Base-by-base conservation (phyloP, 768 basidiomycete genomes). In the Candolleomyces aberdarensis region DNA sequence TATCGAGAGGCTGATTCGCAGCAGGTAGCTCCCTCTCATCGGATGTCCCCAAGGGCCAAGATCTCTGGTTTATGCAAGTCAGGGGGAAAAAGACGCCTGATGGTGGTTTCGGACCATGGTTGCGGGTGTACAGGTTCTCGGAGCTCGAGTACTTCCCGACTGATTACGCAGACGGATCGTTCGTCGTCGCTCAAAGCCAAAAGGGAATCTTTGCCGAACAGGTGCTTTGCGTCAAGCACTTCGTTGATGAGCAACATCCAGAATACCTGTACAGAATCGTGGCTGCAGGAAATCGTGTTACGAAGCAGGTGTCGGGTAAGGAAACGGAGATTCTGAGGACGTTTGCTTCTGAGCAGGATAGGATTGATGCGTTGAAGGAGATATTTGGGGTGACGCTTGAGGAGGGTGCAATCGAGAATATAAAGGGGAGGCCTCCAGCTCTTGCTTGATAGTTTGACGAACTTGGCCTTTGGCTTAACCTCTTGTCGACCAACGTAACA, bases 281-380 rank as follows among this genome's bases (percentile, higher is more conserved):
- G 10, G 52, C 75, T 62, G 48, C 64, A 4, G 70, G 69, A 11
- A 64, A 64, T 15, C 62, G 71, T 46, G 67, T 75, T 22, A 70
- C 66, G 64, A 64, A 64, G 50, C 53, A 63, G 32, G 50, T 65
- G 22, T 6, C 8, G n/a, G 74, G 72, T 20, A 52, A 62, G 15
- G 49, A 64, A 15, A 63, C 65, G 14, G 68, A 72, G 26, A 62
- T 67, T 3, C 22, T 72, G 7, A 60, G 50, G 51, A 69, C 54
- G 14, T 53, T 76, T n/a, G 59, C n/a, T 20, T 69, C 62, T 4
- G 75, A 76, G 58, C 0, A 53, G 49, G 71, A 76, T 50, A 70
- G 74, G 60, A 69, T 74, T 22, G 49, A 47, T 41, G 62, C 53
- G 15, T 59, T 51, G 26, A 17, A n/a, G 29, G 49, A 51, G 29